A percentile compares a stretch with the other conserved stretches of the same genome.
These are phyloP conservation scores for Ambrosia artemisiifolia DNA, from an alignment of 129 eudicot species.

Conservation along the genomic window DNA sequence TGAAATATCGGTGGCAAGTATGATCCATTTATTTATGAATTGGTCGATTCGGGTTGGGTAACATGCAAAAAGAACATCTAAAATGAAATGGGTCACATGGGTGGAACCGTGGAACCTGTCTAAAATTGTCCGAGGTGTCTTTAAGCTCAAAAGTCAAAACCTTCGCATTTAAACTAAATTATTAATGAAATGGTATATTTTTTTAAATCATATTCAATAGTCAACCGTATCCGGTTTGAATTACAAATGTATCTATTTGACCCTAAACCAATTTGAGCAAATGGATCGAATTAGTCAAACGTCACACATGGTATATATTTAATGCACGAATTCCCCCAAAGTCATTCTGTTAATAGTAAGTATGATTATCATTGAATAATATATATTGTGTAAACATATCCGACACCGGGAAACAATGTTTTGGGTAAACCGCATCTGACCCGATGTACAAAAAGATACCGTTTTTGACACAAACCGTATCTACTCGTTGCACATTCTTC, in stretches of 20 bases:
- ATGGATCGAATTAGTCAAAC: neutral
- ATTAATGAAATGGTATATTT: neutral
- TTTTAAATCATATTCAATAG: neutral
- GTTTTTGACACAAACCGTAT: neutral
- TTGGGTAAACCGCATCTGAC: neutral
- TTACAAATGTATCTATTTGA: neutral
- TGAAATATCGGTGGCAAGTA: neutral
- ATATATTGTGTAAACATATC: neutral
- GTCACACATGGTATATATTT: neutral
- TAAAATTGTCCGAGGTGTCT: neutral
- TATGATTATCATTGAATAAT: neutral
- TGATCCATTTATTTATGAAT: neutral
- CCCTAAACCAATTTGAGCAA: neutral
- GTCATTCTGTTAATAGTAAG: neutral
- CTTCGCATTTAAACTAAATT: neutral
- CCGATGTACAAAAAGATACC: neutral
- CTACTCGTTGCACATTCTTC: too few species aligned
- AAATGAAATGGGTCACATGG: neutral
- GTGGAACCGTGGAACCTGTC: neutral
- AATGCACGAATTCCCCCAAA: neutral
- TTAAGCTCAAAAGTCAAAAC: neutral
- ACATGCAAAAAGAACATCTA: neutral
- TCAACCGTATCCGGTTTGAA: neutral
- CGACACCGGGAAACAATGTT: too few species aligned
- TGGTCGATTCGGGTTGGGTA: too few species aligned